A percentile compares a stretch with the other conserved stretches of the same genome.
Conservation (phyloP, 176 grass and related monocot genomes). For the Bothriochloa decipiens region DNA sequence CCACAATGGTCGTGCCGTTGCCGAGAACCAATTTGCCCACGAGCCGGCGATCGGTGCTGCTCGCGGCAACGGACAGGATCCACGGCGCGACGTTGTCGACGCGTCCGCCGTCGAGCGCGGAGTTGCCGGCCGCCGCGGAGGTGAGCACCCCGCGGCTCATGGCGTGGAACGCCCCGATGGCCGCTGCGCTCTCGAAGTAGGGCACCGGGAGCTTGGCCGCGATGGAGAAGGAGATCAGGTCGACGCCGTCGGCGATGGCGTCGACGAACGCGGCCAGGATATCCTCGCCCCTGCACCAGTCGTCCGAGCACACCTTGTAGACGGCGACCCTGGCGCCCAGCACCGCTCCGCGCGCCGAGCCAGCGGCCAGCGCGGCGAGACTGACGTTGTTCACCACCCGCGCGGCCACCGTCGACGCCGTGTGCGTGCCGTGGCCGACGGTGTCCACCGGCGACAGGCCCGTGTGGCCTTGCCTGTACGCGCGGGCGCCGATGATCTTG, state of each 20-base stretch:
- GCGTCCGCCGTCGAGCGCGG: background rate
- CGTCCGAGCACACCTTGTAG: conserved; percentile 36
- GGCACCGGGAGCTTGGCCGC: background rate
- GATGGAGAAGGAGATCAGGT: conserved; percentile 18
- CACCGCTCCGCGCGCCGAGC: conserved; percentile 4
- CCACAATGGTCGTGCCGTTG: background rate
- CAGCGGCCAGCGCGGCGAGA: background rate
- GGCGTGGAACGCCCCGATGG: conserved; percentile 17
- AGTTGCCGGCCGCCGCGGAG: background rate
- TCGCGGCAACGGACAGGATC: background rate
- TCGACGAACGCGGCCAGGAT: conserved; percentile 20
- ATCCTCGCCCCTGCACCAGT: fast-evolving
- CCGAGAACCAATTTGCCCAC: background rate
- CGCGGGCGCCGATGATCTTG: conserved; percentile 5
- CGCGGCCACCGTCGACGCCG: conserved; percentile 32
- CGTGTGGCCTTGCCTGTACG: background rate
- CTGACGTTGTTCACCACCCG: background rate
- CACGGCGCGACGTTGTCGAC: conserved; percentile 2
- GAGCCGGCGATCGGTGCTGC: conserved; percentile 2
- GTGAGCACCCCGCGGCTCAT: conserved; percentile 7
- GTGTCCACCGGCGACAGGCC: background rate
- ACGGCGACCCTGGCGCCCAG: conserved; percentile 31
- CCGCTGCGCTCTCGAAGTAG: background rate
- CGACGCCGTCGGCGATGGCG: conserved; percentile 31
- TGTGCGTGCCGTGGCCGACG: conserved; percentile 33